These are phyloP conservation scores for Vicia faba DNA, from an alignment of 306 rosid species.

Conservation along the genomic window DNA sequence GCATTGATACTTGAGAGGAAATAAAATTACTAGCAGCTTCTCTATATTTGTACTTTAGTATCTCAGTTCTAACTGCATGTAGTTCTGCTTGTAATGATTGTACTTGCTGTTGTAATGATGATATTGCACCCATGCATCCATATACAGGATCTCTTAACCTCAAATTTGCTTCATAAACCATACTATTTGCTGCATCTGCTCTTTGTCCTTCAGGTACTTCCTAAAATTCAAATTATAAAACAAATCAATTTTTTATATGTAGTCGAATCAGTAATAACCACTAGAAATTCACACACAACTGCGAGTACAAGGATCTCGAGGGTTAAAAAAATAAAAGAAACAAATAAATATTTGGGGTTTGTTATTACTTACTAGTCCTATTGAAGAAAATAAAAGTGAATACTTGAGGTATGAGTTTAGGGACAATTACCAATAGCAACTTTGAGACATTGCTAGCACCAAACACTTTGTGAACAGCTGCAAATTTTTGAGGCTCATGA, in stretches of 20 bases:
- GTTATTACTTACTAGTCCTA: not conserved
- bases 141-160: slow-evolving; percentile 88
- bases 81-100: slow-evolving; percentile 68
- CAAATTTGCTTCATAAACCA: slow-evolving; percentile 84
- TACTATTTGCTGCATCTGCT: slow-evolving; percentile 83
- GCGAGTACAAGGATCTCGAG: no score
- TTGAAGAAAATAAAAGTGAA: not conserved
- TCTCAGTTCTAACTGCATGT: slow-evolving; percentile 57
- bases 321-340: not conserved
- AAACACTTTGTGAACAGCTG: slow-evolving; percentile 87
- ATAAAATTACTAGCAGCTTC: slow-evolving; percentile 53
- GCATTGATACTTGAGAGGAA: slow-evolving; percentile 56
- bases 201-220: slow-evolving; percentile 81
- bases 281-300: no score
- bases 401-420: not conserved
- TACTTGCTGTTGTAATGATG: slow-evolving; percentile 74
- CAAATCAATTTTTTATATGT: no score
- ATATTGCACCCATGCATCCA: slow-evolving; percentile 93
- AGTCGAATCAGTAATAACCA: no score
- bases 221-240: slow-evolving; percentile 35
- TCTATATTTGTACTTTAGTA: slow-evolving; percentile 63
- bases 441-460: slow-evolving; percentile 99
- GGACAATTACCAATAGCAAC: slow-evolving; percentile 65
- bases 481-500: slow-evolving; percentile 84
- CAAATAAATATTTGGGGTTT: not conserved